Evolutionary conservation across 2,329 filamentous ascomycete species (phyloP).

Genomic region (Sclerotiophoma versabilis): DNA sequence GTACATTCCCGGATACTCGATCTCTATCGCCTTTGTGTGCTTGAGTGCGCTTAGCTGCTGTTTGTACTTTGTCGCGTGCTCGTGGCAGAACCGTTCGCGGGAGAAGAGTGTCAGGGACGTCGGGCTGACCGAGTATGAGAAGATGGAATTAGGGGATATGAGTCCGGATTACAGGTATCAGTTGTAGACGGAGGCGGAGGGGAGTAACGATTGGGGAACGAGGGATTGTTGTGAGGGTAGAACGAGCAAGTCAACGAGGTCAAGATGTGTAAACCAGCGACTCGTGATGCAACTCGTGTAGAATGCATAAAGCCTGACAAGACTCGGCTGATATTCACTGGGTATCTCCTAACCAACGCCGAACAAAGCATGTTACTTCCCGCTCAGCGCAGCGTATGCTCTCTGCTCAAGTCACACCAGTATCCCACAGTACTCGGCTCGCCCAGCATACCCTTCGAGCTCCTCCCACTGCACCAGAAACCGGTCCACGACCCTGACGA

Average conservation of each 20-base stretch:
- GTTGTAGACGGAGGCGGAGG: constrained; percentile 48
- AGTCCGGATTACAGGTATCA: constrained; percentile 67
- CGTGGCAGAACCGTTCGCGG: constrained; percentile 66
- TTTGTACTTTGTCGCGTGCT: constrained; percentile 67
- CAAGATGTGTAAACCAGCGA: too few species aligned
- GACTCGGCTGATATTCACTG: too few species aligned
- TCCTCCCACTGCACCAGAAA: constrained; percentile 83
- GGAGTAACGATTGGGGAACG: background rate
- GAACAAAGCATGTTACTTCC: too few species aligned
- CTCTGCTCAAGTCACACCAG: constrained; percentile 38
- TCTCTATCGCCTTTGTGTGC: constrained; percentile 76
- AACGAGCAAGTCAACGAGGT: too few species aligned
- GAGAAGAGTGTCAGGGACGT: constrained; percentile 56
- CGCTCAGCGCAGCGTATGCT: too few species aligned
- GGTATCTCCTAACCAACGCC: too few species aligned
- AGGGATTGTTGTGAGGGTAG: too few species aligned
- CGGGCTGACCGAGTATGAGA: constrained; percentile 67
- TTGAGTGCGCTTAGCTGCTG: constrained; percentile 69
- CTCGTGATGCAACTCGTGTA: too few species aligned
- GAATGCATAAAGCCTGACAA: too few species aligned
- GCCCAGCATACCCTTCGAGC: constrained; percentile 57
- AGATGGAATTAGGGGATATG: constrained; percentile 66
- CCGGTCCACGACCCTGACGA: constrained; percentile 74
- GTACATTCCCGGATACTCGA: constrained; percentile 77
- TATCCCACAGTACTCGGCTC: constrained; percentile 55